Evolutionary conservation across 352 stramenopile genomes (phyloP), one percentile per base, ranked within the genome.

Genomic region (Pythium aphanidermatum): DNA sequence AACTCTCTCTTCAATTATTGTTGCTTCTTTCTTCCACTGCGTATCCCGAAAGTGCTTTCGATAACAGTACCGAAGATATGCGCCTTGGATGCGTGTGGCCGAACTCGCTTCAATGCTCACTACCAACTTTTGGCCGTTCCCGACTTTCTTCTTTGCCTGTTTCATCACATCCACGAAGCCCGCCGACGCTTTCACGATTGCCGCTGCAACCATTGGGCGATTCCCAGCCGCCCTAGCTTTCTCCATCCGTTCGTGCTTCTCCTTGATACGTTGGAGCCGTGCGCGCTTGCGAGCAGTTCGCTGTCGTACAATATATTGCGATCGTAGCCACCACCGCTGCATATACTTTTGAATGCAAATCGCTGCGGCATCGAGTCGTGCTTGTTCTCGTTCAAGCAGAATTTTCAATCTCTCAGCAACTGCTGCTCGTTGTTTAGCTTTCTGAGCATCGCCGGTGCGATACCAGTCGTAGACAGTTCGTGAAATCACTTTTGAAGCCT

Each of bases 331-430:
- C 70, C 72, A 86, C 3, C 70, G 46, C 2, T 52, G 54, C 9
- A 81, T 44, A 5, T 80, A 50, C 32, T 68, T 75, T 20, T 86
- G 74, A 25, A 86, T 46, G 6, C 34, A 8, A 46, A 48, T 25
- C 27, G 34, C 49, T 33, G 64, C 37, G 24, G 51, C 28, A 19
- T 53, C 21, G 0, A 35, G 20, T 36, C 60, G 10, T 26, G 21
- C 28, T 48, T 63, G 25, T 25, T 58, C 21, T 1, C 42, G 17
- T 20, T 25, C 14, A 12, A 42, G 19, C 16, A 46, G 11, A 4
- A 8, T 8, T 4, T 23, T 29, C 27, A 60, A 4, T 12, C 33
- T 16, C 9, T 50, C 38, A n/a, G 39, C 39, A 7, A 28, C 40
- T 2, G 25, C 31, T 14, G 12, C 38, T 12, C 26, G 28, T 17